Percentiles rank a stretch among this genome's conserved stretches.
These are phyloP conservation scores for Penicillium macrosclerotiorum DNA, from an alignment of 495 filamentous ascomycete species.

Conservation along the genomic window DNA sequence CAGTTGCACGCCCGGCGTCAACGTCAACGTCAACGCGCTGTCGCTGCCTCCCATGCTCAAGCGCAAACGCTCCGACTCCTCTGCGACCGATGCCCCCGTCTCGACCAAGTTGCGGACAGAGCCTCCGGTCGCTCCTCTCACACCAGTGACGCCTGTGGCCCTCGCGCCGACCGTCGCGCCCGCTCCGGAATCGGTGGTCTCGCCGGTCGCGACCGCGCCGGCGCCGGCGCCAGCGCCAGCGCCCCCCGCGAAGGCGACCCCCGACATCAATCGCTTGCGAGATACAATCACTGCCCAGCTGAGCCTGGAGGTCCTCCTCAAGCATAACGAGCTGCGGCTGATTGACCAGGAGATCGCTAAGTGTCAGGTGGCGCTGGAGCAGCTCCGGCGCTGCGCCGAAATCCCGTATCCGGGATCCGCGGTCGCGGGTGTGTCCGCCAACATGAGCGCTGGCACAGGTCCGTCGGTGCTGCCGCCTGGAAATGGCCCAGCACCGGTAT, in stretches of 20 bases:
- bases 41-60: constrained; percentile 46
- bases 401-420: constrained; percentile 78
- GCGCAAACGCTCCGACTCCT: constrained; percentile 51
- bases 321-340: constrained; percentile 88
- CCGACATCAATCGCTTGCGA: constrained; percentile 47
- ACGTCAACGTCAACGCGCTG: constrained; percentile 28
- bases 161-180: constrained; percentile 5
- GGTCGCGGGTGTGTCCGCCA: constrained; percentile 56
- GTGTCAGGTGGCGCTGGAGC: constrained; percentile 92
- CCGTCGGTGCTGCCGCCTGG: constrained; percentile 58
- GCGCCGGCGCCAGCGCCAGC: constrained; percentile 7
- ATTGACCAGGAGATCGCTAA: constrained; percentile 97
- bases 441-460: constrained; percentile 70
- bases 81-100: constrained; percentile 32
- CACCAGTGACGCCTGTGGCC: constrained; percentile 9
- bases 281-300: constrained; percentile 82
- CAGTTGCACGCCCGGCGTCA: constrained; percentile 37
- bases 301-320: constrained; percentile 86
- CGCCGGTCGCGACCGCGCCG: constrained; percentile 10
- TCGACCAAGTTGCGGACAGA: constrained; percentile 34
- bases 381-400: constrained; percentile 85
- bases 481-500: constrained; percentile 56
- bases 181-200: constrained; percentile 4
- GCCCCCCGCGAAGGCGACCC: constrained; percentile 22
- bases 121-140: constrained; percentile 14